Evolutionary conservation across 148 eudicot genomes (phyloP), one percentile per base, ranked within the genome.

Genomic region (Polygonum maritimum): DNA sequence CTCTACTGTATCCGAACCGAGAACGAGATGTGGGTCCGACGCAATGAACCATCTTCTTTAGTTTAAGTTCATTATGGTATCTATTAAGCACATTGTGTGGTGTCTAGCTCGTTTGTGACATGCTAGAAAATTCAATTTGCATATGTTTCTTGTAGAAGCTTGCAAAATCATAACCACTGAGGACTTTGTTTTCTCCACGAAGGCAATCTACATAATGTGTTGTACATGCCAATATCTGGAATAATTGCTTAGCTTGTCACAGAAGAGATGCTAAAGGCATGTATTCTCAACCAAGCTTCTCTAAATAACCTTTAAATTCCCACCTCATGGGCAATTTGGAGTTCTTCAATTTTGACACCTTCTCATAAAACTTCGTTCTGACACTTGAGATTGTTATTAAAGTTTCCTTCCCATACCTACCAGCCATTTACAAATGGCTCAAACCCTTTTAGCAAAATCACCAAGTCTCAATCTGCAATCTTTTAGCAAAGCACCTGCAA

Each of bases 321-420:
- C 41, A 65, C 71, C 71, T 35, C 44, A 35, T 35, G 36, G 39
- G 19, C 71, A 33, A 3, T 65, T 65, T 35, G 71, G 71, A 33
- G 44, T 31, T 62, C 39, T 31, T 62, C 69, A 60, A 21, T 60
- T 60, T 2, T 60, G 5, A 62, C 69, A 31, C 69, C 31, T 26
- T n/a, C n/a, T n/a, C 26, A 54, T 54, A 9, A 54, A 54, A 21
- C 69, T 62, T 62, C 69, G 12, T 31, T 31, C 3, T 62, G 36
- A 62, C 69, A 62, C 69, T 62, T 10, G 6, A 62, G 38, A 62
- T 62, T 26, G 14, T 16, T 5, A 26, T 62, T 62, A 6, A 2
- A 62, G 16, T 67, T 65, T 67, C 71, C 44, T 67, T 67, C 71
- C 36, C 10, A 60, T 60, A 60, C 69, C 71, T 67, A 67, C 71